Evolutionary conservation across 2,329 filamentous ascomycete genomes (phyloP), one percentile per base, ranked within the genome.

Genomic region (Aspergillus texensis): DNA sequence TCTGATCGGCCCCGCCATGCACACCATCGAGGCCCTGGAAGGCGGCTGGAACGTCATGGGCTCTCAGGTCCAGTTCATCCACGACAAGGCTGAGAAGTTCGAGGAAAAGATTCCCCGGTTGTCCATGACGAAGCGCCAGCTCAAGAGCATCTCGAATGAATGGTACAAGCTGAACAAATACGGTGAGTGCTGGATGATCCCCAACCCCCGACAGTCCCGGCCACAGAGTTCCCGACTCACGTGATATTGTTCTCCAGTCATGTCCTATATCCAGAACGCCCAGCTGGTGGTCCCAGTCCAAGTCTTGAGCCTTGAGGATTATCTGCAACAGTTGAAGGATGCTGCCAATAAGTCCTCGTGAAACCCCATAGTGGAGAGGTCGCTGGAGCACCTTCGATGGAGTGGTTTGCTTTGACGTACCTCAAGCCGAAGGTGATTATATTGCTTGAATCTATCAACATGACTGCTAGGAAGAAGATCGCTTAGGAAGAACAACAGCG

Each of bases 1-100:
- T 19, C 46, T 50, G 46, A 50, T 50, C 46, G 46, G 46, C 46
- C 46, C 46, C 46, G 46, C 46, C 46, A 50, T 50, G n/a, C 14
- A 16, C 11, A 50, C 46, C n/a, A 26, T 50, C 46, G 46, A 50
- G 21, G 46, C 46, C 14, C 46, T 50, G 46, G n/a, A 50, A 50
- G 46, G 46, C 14, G 46, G 46, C 46, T 50, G 46, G 46, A 21
- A 50, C 8, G 46, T 50, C 46, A 50, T 50, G 46, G 46, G 46
- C 5, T 16, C 46, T 21, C 46, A 50, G 46, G 46, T 50, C 46
- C 14, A 50, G n/a, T 50, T 19, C n/a, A 50, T 50, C 8, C 14
- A 50, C 46, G 46, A 50, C 8, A 50, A 50, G n/a, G 46, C 46
- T 14, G 46, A 16, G 5, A 19, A 16, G 46, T 50, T 50, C n/a